Percentiles rank a stretch among this genome's conserved stretches.
Evolutionary conservation across 805 yeast genomes (phyloP).

Genomic region (Candida boleticola): DNA sequence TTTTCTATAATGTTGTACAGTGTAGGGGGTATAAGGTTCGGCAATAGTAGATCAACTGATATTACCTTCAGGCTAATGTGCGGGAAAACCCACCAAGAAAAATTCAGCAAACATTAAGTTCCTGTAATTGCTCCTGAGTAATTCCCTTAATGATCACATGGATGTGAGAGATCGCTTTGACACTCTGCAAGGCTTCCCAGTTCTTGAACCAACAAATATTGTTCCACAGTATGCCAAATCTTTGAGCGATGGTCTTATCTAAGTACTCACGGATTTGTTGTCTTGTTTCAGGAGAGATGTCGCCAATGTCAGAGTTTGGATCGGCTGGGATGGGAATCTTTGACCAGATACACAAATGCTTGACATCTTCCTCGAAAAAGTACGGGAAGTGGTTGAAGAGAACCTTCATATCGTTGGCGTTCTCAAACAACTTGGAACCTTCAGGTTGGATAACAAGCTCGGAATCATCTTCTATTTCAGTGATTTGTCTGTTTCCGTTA

Average conservation of each 20-base stretch:
- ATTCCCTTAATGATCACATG: conserved; percentile 58
- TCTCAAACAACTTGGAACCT: conserved; percentile 41
- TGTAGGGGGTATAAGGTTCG: too few species aligned
- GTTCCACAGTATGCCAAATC: conserved; percentile 37
- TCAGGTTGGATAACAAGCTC: conserved; percentile 19
- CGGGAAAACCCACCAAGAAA: too few species aligned
- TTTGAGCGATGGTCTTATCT: conserved; percentile 46
- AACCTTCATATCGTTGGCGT: conserved; percentile 43
- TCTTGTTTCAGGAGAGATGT: conserved; percentile 44
- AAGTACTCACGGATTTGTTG: conserved; percentile 44
- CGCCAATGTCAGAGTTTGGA: conserved; percentile 48
- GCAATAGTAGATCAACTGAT: too few species aligned
- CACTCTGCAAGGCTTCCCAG: conserved; percentile 69
- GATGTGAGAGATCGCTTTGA: conserved; percentile 64
- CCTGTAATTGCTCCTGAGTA: conserved; percentile 18
- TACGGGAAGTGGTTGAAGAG: conserved; percentile 67
- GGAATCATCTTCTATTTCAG: conserved; percentile 13
- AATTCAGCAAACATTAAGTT: background rate
- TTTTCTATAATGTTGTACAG: too few species aligned
- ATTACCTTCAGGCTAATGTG: too few species aligned
- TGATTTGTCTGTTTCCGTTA: conserved; percentile 17
- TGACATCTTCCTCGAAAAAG: conserved; percentile 48
- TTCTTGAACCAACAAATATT: conserved; percentile 67
- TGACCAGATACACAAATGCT: conserved; percentile 68
- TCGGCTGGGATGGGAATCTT: conserved; percentile 55